Base-by-base conservation (phyloP, 2,329 filamentous ascomycete genomes). In the Fonsecaea nubica region DNA sequence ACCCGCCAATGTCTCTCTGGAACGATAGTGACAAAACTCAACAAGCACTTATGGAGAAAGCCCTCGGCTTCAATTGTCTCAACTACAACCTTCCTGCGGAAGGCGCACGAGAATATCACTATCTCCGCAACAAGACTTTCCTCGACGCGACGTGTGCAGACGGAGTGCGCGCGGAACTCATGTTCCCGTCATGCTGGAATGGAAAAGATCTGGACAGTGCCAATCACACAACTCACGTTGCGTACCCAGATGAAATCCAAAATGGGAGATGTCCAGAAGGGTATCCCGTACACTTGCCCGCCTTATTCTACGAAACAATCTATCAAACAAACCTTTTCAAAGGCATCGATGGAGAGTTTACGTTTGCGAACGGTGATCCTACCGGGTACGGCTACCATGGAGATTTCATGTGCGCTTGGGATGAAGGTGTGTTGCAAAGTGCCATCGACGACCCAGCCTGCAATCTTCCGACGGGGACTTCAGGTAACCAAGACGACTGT, bases 61-160 rank as follows among this genome's bases (percentile, higher is more conserved):
- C 93, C 9, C 74, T 97, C 33, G 94, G 95, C 3, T 97, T 97
- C 86, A 98, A 98, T 84, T 98, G 95, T 80, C 81, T 99, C 67
- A 89, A 98, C 86, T 97, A 97, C 76, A 74, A 73, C 36, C 73
- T 73, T 18, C 64, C 78, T 0, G 82, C 90, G 1, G 93, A 97
- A 77, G 84, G 85, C 1, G 90, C 93, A 13, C 85, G 96, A 40
- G 90, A 88, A 78, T 92, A 93, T 71, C 93, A 97, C 78, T 89
- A 87, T 76, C 74, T 97, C 72, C 93, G 94, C 0, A 86, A 90
- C 73, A 96, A 96, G 84, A 79, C 80, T 0, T 96, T 87, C 76
- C 83, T 97, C 40, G 93, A 97, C 75, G 84, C 84, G 62, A 89
- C 94, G 79, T 98, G 94, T 80, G 80, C 80, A n/a, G 85, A 96